Percentiles rank a stretch among this genome's conserved stretches.
These are phyloP conservation scores for Beauveria caledonica DNA, from an alignment of 2,329 filamentous ascomycete genomes.

Conservation along the genomic window DNA sequence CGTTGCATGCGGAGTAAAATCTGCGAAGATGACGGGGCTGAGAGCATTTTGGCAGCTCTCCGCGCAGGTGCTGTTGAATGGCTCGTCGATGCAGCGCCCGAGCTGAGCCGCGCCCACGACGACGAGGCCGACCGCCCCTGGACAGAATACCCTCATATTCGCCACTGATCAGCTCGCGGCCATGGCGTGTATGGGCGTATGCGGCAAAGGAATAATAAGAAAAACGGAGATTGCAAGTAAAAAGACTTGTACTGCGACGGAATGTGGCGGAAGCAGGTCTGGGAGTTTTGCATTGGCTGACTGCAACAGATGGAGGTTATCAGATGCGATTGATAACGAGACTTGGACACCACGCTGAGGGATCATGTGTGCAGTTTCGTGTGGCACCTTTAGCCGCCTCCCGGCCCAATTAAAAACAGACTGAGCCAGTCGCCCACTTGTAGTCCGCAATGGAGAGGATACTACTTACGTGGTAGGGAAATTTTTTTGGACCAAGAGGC, in stretches of 20 bases:
- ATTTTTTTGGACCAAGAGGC: background rate
- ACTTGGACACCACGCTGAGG: background rate
- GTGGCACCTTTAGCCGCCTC: background rate
- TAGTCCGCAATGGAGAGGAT: background rate
- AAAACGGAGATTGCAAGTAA: too few species aligned
- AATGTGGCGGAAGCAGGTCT: background rate
- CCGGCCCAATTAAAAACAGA: background rate
- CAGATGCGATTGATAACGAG: conserved; percentile 10
- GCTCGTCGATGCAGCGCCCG: background rate
- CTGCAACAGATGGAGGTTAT: background rate
- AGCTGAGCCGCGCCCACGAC: background rate
- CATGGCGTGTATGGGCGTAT: too few species aligned
- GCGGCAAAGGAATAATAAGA: too few species aligned
- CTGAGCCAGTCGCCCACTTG: background rate
- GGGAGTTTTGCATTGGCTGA: background rate
- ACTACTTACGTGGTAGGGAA: too few species aligned
- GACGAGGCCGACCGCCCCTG: background rate
- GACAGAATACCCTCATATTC: background rate
- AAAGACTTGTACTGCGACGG: background rate
- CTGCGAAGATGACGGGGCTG: background rate
- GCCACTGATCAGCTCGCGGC: background rate
- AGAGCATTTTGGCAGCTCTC: background rate
- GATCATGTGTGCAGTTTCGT: conserved; percentile 2
- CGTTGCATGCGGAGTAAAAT: background rate
- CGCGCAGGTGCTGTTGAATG: background rate